Base-by-base conservation (phyloP, 495 filamentous ascomycete species). In the Aspergillus saccharolyticus region DNA sequence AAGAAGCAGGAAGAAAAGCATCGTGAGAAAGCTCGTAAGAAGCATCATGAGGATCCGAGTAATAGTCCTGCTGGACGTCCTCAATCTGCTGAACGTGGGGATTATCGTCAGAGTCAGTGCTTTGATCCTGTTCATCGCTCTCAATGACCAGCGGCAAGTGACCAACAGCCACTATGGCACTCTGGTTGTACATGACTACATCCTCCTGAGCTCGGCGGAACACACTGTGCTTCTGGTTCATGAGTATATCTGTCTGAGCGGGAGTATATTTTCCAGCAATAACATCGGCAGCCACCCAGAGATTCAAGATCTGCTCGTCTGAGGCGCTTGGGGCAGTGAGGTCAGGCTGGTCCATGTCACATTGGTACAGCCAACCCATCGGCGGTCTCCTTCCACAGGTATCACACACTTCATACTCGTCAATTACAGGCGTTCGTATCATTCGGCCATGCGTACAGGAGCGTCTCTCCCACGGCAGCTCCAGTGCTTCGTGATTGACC, bases 351-450 rank as follows among this genome's bases (percentile, higher is more conserved):
- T 90, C 87, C 60, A 83, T 76, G 5, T 73, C 79, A 65, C 89
- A 91, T 44, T 73, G 65, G 58, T 87, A 91, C 19, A 91, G 70
- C 81, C 83, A 90, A 24, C 85, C 83, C 45, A 82, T 75, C 15
- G 70, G 61, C 4, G 82, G 76, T 1, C 57, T 56, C 49, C 65
- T 64, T 15, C 67, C 62, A 59, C 87, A 90, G 3, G 73, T 44
- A 3, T 74, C 54, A 69, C 89, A 92, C 33, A 43, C 54, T 53
- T 66, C 61, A 12, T 51, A 33, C n/a, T 55, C 28, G 21, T 62
- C 58, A 0, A 61, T 44, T 8, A 56, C 57, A 43, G 53, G 58
- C 42, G 58, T 56, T 5, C 58, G 58, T 1, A 46, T 53, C 7
- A 63, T 39, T 12, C 53, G 51, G 44, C 56, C 58, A 25, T 66